Evolutionary conservation across 1,284 basidiomycete genomes (phyloP).

Genomic region (Bondarzewia mesenterica): DNA sequence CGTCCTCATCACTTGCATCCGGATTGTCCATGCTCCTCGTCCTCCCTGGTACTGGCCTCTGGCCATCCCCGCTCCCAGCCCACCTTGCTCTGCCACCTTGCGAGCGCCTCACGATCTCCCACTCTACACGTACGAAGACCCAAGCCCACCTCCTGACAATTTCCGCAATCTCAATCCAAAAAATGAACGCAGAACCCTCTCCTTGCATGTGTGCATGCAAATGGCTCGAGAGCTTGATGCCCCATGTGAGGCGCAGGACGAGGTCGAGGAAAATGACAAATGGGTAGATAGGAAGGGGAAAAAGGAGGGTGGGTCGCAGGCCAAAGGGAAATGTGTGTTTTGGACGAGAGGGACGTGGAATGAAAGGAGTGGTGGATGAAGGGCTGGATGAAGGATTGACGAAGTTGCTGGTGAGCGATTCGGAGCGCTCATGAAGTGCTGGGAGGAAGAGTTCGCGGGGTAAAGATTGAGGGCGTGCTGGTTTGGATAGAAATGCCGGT

Average conservation of each 20-base stretch:
- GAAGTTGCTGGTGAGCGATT: constrained; percentile 2
- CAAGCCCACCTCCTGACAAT: constrained; percentile 89
- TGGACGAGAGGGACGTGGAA: constrained; percentile 7
- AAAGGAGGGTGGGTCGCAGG: constrained; percentile 64
- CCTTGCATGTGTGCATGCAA: constrained; percentile 80
- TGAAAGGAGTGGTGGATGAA: constrained; percentile 1
- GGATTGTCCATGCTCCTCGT: not conserved
- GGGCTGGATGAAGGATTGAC: not conserved
- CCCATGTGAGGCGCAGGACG: constrained; percentile 91
- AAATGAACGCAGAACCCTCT: constrained; percentile 62
- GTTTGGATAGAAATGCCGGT: constrained; percentile 18
- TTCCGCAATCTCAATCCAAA: constrained; percentile 89
- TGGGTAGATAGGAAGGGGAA: constrained; percentile 83
- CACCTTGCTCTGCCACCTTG: constrained; percentile 11
- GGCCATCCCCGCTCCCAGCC: not conserved
- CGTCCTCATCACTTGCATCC: no score
- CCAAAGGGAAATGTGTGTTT: constrained; percentile 43
- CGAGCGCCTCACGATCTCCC: constrained; percentile 70
- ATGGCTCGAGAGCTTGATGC: constrained; percentile 84
- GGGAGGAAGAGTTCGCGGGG: constrained; percentile 36
- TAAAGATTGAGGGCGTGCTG: constrained; percentile 20
- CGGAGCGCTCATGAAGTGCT: constrained; percentile 30
- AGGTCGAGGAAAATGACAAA: constrained; percentile 81
- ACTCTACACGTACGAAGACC: constrained; percentile 95
- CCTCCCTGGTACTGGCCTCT: not conserved